Base-by-base conservation (phyloP, 768 basidiomycete genomes). In the Panellus pusillus region DNA sequence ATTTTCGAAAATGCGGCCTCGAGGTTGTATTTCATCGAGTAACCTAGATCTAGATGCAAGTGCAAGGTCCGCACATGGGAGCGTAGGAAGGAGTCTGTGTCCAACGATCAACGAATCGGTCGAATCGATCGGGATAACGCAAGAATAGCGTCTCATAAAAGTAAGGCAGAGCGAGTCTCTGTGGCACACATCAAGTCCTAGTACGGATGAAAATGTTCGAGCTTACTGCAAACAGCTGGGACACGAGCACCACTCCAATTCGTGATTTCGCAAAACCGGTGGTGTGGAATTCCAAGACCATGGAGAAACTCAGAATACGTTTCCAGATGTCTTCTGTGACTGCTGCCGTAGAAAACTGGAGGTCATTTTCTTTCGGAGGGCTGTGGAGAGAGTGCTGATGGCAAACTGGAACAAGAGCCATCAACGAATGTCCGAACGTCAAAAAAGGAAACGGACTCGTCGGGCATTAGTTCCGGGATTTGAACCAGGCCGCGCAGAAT, bases 211-310 rank as follows among this genome's bases (percentile, higher is more conserved):
- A 35, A 11, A n/a, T 11, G 20, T 3, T 5, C 20, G 12, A 13
- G 20, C 27, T 50, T 44, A 58, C 57, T 17, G 52, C 48, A 44
- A 58, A 58, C 44, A 31, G 42, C 32, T 58, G 54, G 11, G 52
- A 58, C 1, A 54, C 57, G 18, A 50, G 38, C 11, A 45, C 32
- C 9, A 55, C 9, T 7, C 48, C 43, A 11, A 45, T 43, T 14
- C 37, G 51, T 0, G 47, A 7, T 29, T 46, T 13, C n/a, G 38
- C 3, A 3, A 3, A 24, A 6, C 31, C 27, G 9, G n/a, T 18
- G 4, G 6, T 27, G 4, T 48, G 17, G 11, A 44, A 1, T 38
- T 49, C 38, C 29, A 39, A 19, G 14, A 37, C 27, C 32, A 49
- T 31, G 9, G 48, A 47, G 12, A 45, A 47, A 14, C 12, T 27